Percentiles rank a stretch among this genome's conserved stretches.
Evolutionary conservation across 192 early-diverging fungal species (phyloP).

Genomic region (Chytriomyces sp.): DNA sequence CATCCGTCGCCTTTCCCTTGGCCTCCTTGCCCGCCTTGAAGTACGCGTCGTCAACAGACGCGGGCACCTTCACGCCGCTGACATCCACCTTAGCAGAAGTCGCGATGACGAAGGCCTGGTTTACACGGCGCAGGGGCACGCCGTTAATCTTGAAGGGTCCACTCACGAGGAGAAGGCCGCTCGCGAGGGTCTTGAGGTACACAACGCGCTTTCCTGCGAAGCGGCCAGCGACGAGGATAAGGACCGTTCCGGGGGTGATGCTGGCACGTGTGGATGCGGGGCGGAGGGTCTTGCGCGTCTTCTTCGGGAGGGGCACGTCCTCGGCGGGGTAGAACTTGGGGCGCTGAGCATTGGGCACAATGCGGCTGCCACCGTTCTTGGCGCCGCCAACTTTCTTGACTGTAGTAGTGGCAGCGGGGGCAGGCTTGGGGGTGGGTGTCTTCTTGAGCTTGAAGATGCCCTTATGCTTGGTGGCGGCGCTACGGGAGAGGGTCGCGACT

Average conservation of each 20-base stretch:
- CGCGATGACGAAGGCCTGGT: constrained; percentile 99
- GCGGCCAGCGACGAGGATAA: constrained; percentile 93
- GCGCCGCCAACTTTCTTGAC: constrained; percentile 74
- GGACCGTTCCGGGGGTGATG: constrained; percentile 97
- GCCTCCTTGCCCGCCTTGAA: constrained; percentile 80
- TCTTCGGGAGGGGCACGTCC: constrained; percentile 79
- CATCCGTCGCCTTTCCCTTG: constrained; percentile 80
- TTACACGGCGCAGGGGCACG: constrained; percentile 95
- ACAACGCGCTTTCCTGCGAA: constrained; percentile 99
- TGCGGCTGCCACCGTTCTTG: constrained; percentile 78
- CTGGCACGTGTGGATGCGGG: constrained; percentile 76
- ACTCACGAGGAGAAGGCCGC: constrained; percentile 94
- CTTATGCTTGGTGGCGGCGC: constrained; percentile 80
- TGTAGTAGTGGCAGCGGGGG: constrained; percentile 59
- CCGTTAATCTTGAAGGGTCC: constrained; percentile 99
- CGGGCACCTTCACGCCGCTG: constrained; percentile 71
- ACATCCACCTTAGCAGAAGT: constrained; percentile 99
- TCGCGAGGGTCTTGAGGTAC: constrained; percentile 92
- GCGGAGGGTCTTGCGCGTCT: constrained; percentile 67
- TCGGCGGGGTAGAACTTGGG: constrained; percentile 82
- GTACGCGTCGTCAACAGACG: constrained; percentile 90
- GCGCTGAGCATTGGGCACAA: constrained; percentile 71
- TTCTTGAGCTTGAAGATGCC: constrained; percentile 89
- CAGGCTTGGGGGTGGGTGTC: constrained; percentile 54
- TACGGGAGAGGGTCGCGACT: constrained; percentile 81